phyloP scores from a whole-genome alignment of 768 basidiomycete species.

The Russula sp. region DNA sequence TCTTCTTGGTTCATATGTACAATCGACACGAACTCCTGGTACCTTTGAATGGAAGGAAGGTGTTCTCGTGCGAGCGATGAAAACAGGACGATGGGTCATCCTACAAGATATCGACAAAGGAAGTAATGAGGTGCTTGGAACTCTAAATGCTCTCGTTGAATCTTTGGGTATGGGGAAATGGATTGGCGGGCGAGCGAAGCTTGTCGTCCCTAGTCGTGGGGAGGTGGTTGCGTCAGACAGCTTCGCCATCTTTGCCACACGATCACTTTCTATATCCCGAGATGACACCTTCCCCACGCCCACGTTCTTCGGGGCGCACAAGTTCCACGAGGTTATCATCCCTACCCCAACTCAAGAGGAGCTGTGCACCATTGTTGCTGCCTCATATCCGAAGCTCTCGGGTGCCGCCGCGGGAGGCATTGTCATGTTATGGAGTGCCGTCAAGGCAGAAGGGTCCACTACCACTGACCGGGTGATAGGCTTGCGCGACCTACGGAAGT shows the following conservation, averaged over 20 bases:
- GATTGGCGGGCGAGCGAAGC: constrained; percentile 66
- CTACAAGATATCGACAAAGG: constrained; percentile 91
- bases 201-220: constrained; percentile 75
- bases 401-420: constrained; percentile 48
- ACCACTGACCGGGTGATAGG: constrained; percentile 62
- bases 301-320: constrained; percentile 81
- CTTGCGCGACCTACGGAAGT: constrained; percentile 77
- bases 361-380: constrained; percentile 62
- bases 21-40: constrained; percentile 78
- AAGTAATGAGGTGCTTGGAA: constrained; percentile 83
- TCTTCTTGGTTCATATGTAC: constrained; percentile 88
- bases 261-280: constrained; percentile 56
- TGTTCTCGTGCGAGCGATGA: constrained; percentile 83
- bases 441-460: constrained; percentile 50
- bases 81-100: constrained; percentile 88
- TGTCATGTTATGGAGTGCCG: constrained; percentile 65
- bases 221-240: constrained; percentile 69
- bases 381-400: constrained; percentile 62
- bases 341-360: constrained; percentile 62
- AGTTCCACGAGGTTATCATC: constrained; percentile 71
- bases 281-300: constrained; percentile 52
- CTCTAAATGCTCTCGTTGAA: constrained; percentile 81
- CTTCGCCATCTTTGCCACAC: constrained; percentile 88
- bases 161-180: constrained; percentile 64
- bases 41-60: constrained; percentile 97